A percentile compares a stretch with the other conserved stretches of the same genome.
These are phyloP conservation scores for Monosporascus cannonballus DNA, from an alignment of 2,329 filamentous ascomycete genomes.

Conservation along the genomic window DNA sequence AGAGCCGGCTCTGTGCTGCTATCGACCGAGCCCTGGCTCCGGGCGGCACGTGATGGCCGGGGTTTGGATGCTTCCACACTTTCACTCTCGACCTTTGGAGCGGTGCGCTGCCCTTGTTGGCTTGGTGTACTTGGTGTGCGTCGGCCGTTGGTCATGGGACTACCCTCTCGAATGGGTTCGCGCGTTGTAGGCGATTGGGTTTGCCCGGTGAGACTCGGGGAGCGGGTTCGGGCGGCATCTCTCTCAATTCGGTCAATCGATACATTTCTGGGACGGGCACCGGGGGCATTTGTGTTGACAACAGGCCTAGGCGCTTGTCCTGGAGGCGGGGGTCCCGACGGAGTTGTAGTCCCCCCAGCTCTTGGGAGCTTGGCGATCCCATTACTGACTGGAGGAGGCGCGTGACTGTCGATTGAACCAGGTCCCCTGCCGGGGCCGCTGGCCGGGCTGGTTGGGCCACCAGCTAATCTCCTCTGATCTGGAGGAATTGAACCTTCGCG, in stretches of 20 bases:
- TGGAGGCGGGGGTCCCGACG: slow-evolving; percentile 48
- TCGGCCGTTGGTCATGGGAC: slow-evolving; percentile 51
- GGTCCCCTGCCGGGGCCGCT: slow-evolving; percentile 35
- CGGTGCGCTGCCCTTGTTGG: slow-evolving; percentile 36
- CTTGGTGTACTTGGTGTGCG: slow-evolving; percentile 62
- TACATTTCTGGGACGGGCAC: slow-evolving; percentile 39
- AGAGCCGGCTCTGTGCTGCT: slow-evolving; percentile 55
- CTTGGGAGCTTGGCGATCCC: slow-evolving; percentile 35
- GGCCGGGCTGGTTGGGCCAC: slow-evolving; percentile 27
- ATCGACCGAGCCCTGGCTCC: slow-evolving; percentile 62
- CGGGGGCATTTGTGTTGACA: slow-evolving; percentile 31
- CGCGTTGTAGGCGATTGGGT: slow-evolving; percentile 38
- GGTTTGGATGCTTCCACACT: slow-evolving; percentile 32
- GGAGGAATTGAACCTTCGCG: slow-evolving; percentile 49
- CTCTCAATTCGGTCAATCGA: slow-evolving; percentile 41
- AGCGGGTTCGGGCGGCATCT: slow-evolving; percentile 27
- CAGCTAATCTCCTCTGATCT: slow-evolving; percentile 41
- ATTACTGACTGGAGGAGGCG: slow-evolving; percentile 25
- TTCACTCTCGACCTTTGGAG: slow-evolving; percentile 30
- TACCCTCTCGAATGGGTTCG: slow-evolving; percentile 41
- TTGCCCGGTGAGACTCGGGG: slow-evolving; percentile 29
- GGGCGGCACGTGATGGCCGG: slow-evolving; percentile 44
- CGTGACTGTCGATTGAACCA: slow-evolving; percentile 33
- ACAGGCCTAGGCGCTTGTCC: slow-evolving; percentile 47
- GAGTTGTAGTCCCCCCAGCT: slow-evolving; percentile 30